phyloP scores from a whole-genome alignment of 495 filamentous ascomycete genomes.

The Aspergillus egyptiacus region DNA sequence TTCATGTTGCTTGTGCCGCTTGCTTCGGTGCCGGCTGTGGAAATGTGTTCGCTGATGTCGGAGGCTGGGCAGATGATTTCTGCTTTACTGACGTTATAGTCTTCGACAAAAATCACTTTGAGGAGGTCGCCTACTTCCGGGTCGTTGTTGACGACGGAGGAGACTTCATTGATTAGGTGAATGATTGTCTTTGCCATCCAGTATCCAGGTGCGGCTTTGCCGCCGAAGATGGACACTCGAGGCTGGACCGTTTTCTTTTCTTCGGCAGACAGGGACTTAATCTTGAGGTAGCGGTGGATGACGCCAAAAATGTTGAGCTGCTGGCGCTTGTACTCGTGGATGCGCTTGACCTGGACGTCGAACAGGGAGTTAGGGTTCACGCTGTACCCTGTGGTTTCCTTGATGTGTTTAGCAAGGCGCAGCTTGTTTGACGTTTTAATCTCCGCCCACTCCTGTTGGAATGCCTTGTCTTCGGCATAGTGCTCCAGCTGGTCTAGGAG shows the following conservation, averaged over 20 bases:
- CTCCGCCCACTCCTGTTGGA: conserved; percentile 85
- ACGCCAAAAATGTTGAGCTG: conserved; percentile 98
- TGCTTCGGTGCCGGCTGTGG: conserved; percentile 88
- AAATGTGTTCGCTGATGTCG: conserved; percentile 97
- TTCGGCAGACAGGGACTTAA: conserved; percentile 78
- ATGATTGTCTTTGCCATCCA: conserved; percentile 99
- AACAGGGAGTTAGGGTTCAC: conserved; percentile 88
- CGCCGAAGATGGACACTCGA: conserved; percentile 95
- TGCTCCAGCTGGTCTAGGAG: conserved; percentile 75
- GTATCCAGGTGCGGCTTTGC: conserved; percentile 95
- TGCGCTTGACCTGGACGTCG: conserved; percentile 97
- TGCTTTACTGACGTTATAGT: conserved; percentile 99
- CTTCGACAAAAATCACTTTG: conserved; percentile 95
- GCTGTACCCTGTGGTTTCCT: conserved; percentile 64
- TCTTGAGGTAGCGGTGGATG: conserved; percentile 85
- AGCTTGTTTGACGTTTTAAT: conserved; percentile 80
- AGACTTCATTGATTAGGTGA: conserved; percentile 90
- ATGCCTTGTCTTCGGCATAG: conserved; percentile 75
- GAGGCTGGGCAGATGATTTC: conserved; percentile 93
- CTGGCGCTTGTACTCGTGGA: conserved; percentile 99
- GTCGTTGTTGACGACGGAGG: conserved; percentile 86
- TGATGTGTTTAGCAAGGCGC: conserved; percentile 84
- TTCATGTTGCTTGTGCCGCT: conserved; percentile 86
- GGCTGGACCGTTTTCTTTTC: conserved; percentile 83
- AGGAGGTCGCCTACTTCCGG: conserved; percentile 85